These are phyloP conservation scores for Coemansia sp. DNA, from an alignment of 192 early-diverging fungal genomes.

Conservation along the genomic window DNA sequence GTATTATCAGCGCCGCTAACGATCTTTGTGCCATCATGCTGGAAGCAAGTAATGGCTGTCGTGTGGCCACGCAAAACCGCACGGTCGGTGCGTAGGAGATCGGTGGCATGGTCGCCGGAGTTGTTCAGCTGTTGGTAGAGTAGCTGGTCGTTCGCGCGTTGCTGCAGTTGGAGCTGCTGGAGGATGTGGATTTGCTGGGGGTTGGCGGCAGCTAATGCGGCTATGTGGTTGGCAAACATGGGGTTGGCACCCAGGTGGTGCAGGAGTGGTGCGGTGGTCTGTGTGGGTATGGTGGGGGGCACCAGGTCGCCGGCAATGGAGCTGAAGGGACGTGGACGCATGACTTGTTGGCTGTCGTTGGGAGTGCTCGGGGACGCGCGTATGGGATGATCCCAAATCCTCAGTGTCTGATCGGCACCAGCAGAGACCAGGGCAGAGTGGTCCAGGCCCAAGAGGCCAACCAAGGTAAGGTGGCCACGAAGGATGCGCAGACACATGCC, in stretches of 20 bases:
- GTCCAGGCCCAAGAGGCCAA: conserved; percentile 86
- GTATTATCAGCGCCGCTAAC: conserved; percentile 93
- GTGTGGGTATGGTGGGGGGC: background rate
- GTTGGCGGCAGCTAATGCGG: conserved; percentile 24
- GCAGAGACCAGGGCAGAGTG: conserved; percentile 87
- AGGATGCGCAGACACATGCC: conserved; percentile 75
- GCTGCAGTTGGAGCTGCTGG: conserved; percentile 48
- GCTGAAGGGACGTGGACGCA: conserved; percentile 35
- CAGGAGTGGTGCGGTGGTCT: background rate
- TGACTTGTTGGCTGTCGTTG: background rate
- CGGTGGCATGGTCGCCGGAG: background rate
- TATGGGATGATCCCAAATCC: conserved; percentile 83
- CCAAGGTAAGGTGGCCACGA: conserved; percentile 90
- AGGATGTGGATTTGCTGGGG: conserved; percentile 41
- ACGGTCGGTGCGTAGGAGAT: conserved; percentile 58
- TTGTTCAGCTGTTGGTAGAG: conserved; percentile 26
- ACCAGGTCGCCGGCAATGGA: conserved; percentile 35
- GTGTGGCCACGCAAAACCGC: conserved; percentile 60
- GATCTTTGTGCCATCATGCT: conserved; percentile 90
- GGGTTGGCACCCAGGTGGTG: background rate
- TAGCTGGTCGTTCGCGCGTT: conserved; percentile 46
- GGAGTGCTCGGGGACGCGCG: conserved; percentile 1
- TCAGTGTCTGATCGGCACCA: conserved; percentile 89
- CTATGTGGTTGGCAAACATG: conserved; percentile 34
- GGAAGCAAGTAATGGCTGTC: conserved; percentile 95